These are phyloP conservation scores for Piper betle DNA, from an alignment of 164 flowering plant genomes.

Conservation along the genomic window DNA sequence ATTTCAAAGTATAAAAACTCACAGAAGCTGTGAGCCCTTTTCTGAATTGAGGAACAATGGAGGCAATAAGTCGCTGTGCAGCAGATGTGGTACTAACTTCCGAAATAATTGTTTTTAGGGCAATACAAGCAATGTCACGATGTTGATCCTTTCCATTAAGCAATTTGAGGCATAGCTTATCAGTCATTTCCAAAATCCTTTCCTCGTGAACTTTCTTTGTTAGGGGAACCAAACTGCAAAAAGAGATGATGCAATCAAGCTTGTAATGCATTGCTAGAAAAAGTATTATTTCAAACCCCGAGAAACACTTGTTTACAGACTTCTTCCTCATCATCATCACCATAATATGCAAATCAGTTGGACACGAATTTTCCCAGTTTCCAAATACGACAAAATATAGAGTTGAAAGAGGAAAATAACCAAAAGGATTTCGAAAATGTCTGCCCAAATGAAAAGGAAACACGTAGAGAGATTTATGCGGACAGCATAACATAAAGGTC, in stretches of 20 bases:
- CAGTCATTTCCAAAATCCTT: conserved; percentile 74
- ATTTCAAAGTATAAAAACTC: conserved; percentile 16
- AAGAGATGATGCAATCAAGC: not conserved
- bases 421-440: not conserved
- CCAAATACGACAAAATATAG: not conserved
- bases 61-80: conserved; percentile 54
- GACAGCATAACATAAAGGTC: no score
- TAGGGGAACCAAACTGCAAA: conserved; percentile 78
- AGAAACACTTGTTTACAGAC: not conserved
- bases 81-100: conserved; percentile 52
- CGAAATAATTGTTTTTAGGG: conserved; percentile 79
- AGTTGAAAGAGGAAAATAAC: not conserved
- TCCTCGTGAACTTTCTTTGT: conserved; percentile 81
- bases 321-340: no score
- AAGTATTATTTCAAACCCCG: not conserved
- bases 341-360: not conserved
- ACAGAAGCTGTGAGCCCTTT: conserved; percentile 65
- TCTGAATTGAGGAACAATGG: conserved; percentile 56
- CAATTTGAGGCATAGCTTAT: conserved; percentile 63
- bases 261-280: not conserved
- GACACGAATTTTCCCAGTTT: not conserved
- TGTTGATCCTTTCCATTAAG: conserved; percentile 81
- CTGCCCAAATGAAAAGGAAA: no score
- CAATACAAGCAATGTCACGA: conserved; percentile 90
- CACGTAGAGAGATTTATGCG: no score